Conservation (phyloP, 2,329 filamentous ascomycete species). For the Aspergillus pseudoglaucus region DNA sequence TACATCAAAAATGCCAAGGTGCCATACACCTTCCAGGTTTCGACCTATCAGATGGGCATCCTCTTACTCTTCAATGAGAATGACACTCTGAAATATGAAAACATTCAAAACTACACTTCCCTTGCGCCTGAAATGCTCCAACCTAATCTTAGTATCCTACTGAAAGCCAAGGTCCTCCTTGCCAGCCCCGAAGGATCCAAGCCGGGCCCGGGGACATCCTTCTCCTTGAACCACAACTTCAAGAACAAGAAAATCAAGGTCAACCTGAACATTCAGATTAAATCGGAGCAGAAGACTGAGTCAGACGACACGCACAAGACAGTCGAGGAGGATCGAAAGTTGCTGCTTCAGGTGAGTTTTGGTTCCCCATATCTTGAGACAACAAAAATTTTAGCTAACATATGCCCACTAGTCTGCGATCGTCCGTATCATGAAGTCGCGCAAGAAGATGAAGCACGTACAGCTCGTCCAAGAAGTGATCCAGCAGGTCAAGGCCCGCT, state of each 20-base stretch:
- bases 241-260: conserved; percentile 98
- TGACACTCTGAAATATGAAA: conserved; percentile 77
- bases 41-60: conserved; percentile 96
- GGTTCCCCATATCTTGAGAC: too few relatives aligned
- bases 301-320: conserved; percentile 98
- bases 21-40: conserved; percentile 94
- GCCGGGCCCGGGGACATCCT: conserved; percentile 69
- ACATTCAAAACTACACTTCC: conserved; percentile 75
- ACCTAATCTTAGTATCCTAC: conserved; percentile 73
- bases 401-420: conserved; percentile 69
- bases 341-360: conserved; percentile 81
- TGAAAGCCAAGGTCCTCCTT: conserved; percentile 86
- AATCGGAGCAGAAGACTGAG: conserved; percentile 93
- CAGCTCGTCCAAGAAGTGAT: conserved; percentile 94
- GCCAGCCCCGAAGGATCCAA: conserved; percentile 67
- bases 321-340: conserved; percentile 94
- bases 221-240: conserved; percentile 86
- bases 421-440: conserved; percentile 98
- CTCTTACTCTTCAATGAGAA: conserved; percentile 90
- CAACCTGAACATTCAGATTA: conserved; percentile 90
- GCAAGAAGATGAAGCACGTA: conserved; percentile 97
- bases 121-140: conserved; percentile 78
- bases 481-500: conserved; percentile 85
- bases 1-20: conserved; percentile 87
- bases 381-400: not conserved